phyloP scores from a whole-genome alignment of 73 alveolate genomes.

The Paramecium bursaria region DNA sequence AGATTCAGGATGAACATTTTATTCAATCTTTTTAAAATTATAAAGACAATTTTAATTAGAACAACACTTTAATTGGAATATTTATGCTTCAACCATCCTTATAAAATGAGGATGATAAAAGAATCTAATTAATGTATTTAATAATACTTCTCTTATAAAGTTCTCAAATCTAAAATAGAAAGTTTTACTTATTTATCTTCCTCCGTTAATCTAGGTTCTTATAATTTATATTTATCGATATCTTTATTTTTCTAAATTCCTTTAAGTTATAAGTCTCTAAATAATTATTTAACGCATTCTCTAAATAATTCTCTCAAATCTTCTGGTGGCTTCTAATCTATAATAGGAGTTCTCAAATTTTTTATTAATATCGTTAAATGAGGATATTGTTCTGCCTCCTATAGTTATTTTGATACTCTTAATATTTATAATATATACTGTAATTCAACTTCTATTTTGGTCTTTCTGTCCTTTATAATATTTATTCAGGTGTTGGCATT shows the following conservation, averaged over 20 bases:
- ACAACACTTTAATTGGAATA: constrained; percentile 22
- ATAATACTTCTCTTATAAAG: constrained; percentile 7
- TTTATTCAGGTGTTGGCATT: too few relatives aligned
- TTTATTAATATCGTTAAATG: constrained; percentile 15
- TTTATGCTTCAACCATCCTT: constrained; percentile 47
- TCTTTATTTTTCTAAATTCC: background rate
- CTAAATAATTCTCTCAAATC: constrained; percentile 24
- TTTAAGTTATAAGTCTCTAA: background rate
- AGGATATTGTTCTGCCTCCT: background rate
- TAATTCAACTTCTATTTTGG: too few relatives aligned
- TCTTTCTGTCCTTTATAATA: too few relatives aligned
- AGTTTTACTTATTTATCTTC: constrained; percentile 9
- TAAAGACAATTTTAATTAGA: constrained; percentile 9
- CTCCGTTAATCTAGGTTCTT: background rate
- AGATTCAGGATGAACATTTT: too few relatives aligned
- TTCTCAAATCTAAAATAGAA: constrained; percentile 1
- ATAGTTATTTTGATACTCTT: background rate
- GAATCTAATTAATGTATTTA: background rate
- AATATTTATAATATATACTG: too few relatives aligned
- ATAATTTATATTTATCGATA: background rate
- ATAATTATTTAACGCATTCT: constrained; percentile 19
- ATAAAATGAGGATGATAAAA: constrained; percentile 4
- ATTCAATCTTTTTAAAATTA: background rate
- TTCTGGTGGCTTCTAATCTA: background rate
- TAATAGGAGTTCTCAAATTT: constrained; percentile 11